Evolutionary conservation across 306 rosid genomes (phyloP).

Genomic region (Lathyrus aphaca): DNA sequence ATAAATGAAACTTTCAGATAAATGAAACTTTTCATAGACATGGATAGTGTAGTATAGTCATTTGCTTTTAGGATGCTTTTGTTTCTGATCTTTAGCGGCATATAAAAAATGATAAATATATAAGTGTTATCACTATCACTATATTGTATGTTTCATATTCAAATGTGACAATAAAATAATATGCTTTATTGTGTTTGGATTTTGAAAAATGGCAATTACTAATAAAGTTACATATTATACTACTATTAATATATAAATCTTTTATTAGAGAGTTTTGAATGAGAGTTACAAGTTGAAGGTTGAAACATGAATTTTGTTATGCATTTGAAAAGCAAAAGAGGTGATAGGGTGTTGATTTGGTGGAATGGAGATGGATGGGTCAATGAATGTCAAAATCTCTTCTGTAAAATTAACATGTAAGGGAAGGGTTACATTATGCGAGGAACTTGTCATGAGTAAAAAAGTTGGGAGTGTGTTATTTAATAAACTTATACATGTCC

Average conservation of each 20-base stretch:
- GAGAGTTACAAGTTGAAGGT: constrained; percentile 15
- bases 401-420: too few species aligned
- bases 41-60: constrained; percentile 32
- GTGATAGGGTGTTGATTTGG: too few species aligned
- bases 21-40: constrained; percentile 42
- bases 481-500: too few species aligned
- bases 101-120: too few species aligned
- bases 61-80: constrained; percentile 56
- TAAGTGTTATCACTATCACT: neutral
- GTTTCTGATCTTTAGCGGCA: constrained; percentile 35
- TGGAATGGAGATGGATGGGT: constrained; percentile 31
- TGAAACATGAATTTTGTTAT: too few species aligned
- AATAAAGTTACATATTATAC: constrained; percentile 31
- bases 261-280: neutral
- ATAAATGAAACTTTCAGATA: constrained; percentile 90
- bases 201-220: constrained; percentile 31
- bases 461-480: too few species aligned
- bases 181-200: constrained; percentile 35
- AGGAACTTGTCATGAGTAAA: too few species aligned
- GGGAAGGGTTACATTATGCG: too few species aligned
- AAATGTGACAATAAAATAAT: neutral
- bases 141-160: constrained; percentile 16
- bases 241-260: neutral
- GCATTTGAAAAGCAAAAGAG: neutral
- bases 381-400: constrained; percentile 25